phyloP scores from a whole-genome alignment of 306 rosid species.

The Begonia masoniana region DNA sequence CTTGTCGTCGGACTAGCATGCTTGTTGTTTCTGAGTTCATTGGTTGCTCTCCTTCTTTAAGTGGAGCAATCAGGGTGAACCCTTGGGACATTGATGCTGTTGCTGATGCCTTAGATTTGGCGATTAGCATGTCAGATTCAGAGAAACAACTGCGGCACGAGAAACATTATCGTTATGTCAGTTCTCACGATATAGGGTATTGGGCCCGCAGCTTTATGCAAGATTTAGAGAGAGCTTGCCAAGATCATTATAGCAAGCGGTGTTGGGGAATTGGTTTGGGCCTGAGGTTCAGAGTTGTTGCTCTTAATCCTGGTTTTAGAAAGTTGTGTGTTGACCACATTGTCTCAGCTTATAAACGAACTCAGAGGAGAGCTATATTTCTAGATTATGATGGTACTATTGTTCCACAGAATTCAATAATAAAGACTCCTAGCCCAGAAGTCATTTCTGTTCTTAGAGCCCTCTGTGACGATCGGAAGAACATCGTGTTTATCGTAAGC shows the following conservation, averaged over 20 bases:
- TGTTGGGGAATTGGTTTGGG: conserved; percentile 18
- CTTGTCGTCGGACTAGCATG: conserved; percentile 13
- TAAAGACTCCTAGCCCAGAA: conserved; percentile 11
- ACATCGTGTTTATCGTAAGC: conserved; percentile 15
- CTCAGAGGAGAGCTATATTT: conserved; percentile 15
- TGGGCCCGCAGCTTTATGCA: conserved; percentile 19
- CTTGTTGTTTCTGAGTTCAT: conserved; percentile 15
- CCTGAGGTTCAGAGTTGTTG: conserved; percentile 14
- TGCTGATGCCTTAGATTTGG: conserved; percentile 13
- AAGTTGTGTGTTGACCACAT: conserved; percentile 14
- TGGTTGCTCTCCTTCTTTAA: conserved; percentile 17
- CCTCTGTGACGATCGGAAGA: conserved; percentile 12
- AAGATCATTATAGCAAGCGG: conserved; percentile 14
- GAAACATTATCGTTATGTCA: conserved; percentile 18
- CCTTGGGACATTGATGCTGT: conserved; percentile 17
- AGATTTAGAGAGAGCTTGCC: conserved; percentile 16
- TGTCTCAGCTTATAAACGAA: conserved; percentile 15
- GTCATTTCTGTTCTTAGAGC: conserved; percentile 9
- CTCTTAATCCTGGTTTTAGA: conserved; percentile 16
- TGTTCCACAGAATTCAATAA: conserved; percentile 13
- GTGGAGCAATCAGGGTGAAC: conserved; percentile 15
- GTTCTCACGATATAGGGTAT: conserved; percentile 12
- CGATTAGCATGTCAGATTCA: conserved; percentile 10
- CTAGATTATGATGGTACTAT: conserved; percentile 14
- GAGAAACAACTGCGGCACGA: conserved; percentile 16